Evolutionary conservation across 2,329 filamentous ascomycete genomes (phyloP).

Genomic region (Emmonsiellopsis sp.): DNA sequence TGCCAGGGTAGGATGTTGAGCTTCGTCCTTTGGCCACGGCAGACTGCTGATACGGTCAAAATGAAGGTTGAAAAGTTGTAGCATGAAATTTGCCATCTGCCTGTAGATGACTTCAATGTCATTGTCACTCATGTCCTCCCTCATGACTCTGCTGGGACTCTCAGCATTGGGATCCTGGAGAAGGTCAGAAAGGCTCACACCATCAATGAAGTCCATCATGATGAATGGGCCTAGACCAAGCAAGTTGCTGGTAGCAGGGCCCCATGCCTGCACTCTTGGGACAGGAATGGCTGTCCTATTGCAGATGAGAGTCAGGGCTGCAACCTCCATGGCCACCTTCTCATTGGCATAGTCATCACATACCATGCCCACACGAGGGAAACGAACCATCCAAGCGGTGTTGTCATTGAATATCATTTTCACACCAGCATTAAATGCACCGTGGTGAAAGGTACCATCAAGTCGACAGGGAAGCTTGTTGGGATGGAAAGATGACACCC

Average conservation of each 20-base stretch:
- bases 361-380: slow-evolving; percentile 20
- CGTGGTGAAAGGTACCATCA: slow-evolving; percentile 22
- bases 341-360: slow-evolving; percentile 19
- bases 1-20: slow-evolving; percentile 7
- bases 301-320: slow-evolving; percentile 18
- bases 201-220: slow-evolving; percentile 22
- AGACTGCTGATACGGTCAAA: slow-evolving; percentile 23
- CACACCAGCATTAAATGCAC: slow-evolving; percentile 23
- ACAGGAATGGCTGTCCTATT: slow-evolving; percentile 19
- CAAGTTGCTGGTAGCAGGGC: slow-evolving; percentile 17
- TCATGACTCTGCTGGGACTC: slow-evolving; percentile 33
- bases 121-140: slow-evolving; percentile 18
- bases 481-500: slow-evolving; percentile 27
- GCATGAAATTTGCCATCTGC: slow-evolving; percentile 19
- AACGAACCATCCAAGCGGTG: slow-evolving; percentile 22
- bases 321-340: slow-evolving; percentile 23
- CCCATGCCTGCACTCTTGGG: slow-evolving; percentile 19
- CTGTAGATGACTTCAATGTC: slow-evolving; percentile 20
- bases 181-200: slow-evolving; percentile 17
- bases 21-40: slow-evolving; percentile 11
- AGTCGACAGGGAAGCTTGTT: slow-evolving; percentile 23
- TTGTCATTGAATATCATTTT: slow-evolving; percentile 24
- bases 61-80: slow-evolving; percentile 22
- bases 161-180: slow-evolving; percentile 26
- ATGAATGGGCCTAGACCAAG: slow-evolving; percentile 21